Base-by-base conservation (phyloP, 2,329 filamentous ascomycete genomes). In the Hortaea sp. region DNA sequence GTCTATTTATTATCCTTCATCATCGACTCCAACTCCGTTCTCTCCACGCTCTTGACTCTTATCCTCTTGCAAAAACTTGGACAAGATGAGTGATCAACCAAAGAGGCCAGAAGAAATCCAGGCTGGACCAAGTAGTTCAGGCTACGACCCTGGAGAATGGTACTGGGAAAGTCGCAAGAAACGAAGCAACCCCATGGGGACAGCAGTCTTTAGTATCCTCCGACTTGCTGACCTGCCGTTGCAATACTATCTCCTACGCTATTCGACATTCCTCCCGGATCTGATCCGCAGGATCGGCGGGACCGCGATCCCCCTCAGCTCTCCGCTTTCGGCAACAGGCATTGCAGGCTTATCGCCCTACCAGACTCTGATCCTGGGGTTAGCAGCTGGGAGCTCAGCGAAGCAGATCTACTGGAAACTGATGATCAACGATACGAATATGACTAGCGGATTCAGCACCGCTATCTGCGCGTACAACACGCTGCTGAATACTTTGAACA, bases 321-420 rank as follows among this genome's bases (percentile, higher is more conserved):
- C 39, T 35, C 37, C 34, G 12, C 6, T 10, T 6, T 48, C 47
- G 6, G 34, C 42, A 6, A 29, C 44, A 27, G 39, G 12, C 3
- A 43, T 56, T n/a, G 20, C 20, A 20, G 57, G 55, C 10, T 47
- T 58, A 5, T 51, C 47, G 6, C 49, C 52, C 6, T 58, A 57
- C 39, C 49, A 59, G 31, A 30, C 48, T 1, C 49, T 59, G 5
- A 50, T 60, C n/a, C 46, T 55, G 12, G 49, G 42, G 3, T 49
- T 60, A 9, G 54, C 54, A 10, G 42, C 49, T 2, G 57, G 57
- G 27, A 52, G 50, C 34, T 41, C 51, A 11, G 40, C 47, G 12
- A 59, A 59, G 45, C 55, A 58, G 31, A 55, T 60, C 41, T 58
- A 57, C 49, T 60, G 57, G 56, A 54, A 55, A 20, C 32, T 54